phyloP scores from a whole-genome alignment of 345 rosid species.

The Melastoma malabathricum region DNA sequence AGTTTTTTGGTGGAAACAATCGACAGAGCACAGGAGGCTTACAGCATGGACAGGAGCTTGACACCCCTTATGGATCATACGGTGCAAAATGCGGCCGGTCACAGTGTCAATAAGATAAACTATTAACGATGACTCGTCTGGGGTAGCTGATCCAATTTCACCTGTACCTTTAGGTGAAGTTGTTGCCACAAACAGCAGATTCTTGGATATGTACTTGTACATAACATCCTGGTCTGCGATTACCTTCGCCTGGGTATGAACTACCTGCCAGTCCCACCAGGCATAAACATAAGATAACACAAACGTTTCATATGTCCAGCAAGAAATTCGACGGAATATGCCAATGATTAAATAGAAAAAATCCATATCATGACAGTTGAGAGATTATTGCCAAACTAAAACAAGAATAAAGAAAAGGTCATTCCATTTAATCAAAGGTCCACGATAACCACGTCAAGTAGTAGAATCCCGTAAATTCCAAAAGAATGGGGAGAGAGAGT shows the following conservation, averaged over 20 bases:
- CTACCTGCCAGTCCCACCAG: slow-evolving; percentile 41
- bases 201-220: slow-evolving; percentile 82
- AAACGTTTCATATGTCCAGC: no score
- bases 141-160: slow-evolving; percentile 74
- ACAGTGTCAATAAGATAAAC: slow-evolving; percentile 81
- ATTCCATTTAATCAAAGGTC: no score
- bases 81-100: slow-evolving; percentile 86
- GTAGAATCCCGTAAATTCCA: no score
- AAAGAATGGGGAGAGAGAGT: not conserved
- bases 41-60: slow-evolving; percentile 95
- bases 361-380: not conserved
- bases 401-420: no score
- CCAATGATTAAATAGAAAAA: not conserved
- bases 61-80: slow-evolving; percentile 84
- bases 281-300: no score
- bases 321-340: no score
- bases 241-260: slow-evolving; percentile 95
- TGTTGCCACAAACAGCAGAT: slow-evolving; percentile 80
- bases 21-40: slow-evolving; percentile 18
- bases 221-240: slow-evolving; percentile 76
- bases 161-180: slow-evolving; percentile 83
- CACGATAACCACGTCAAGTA: no score
- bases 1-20: slow-evolving; percentile 4
- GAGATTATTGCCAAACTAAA: not conserved
- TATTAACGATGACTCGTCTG: slow-evolving; percentile 75